These are phyloP conservation scores for Fusarium illudens DNA, from an alignment of 2,329 filamentous ascomycete genomes.

Conservation along the genomic window DNA sequence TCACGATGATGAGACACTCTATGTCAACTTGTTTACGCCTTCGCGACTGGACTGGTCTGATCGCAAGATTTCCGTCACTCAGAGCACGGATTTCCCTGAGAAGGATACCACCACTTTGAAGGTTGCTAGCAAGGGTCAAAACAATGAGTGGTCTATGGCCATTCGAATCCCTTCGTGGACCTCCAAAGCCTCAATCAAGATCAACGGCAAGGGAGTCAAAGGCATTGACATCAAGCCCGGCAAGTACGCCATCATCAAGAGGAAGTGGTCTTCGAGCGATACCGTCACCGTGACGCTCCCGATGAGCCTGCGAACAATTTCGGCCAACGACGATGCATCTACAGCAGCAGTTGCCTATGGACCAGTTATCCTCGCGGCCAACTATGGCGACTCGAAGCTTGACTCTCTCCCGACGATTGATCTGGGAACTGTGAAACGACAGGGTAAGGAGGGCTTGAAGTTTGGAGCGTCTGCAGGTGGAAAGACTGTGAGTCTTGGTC, in stretches of 20 bases:
- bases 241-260: conserved; percentile 51
- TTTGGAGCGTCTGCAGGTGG: conserved; percentile 48
- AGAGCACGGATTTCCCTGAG: conserved; percentile 55
- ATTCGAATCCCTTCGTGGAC: conserved; percentile 61
- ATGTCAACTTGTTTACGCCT: conserved; percentile 59
- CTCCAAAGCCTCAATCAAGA: conserved; percentile 46
- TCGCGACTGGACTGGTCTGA: conserved; percentile 56
- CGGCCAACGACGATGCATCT: conserved; percentile 56
- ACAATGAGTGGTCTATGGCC: conserved; percentile 46
- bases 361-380: conserved; percentile 54
- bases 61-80: conserved; percentile 50
- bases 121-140: conserved; percentile 44
- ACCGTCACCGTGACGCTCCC: conserved; percentile 54
- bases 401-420: conserved; percentile 43
- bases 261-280: conserved; percentile 55
- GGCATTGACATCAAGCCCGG: conserved; percentile 42
- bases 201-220: conserved; percentile 52
- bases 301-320: conserved; percentile 53
- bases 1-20: conserved; percentile 52
- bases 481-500: conserved; percentile 44
- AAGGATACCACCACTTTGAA: conserved; percentile 51
- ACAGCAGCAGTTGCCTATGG: conserved; percentile 58
- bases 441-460: conserved; percentile 33
- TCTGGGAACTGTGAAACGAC: conserved; percentile 42
- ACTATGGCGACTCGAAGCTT: conserved; percentile 51